These are phyloP conservation scores for Blastocystis sp. DNA, from an alignment of 352 stramenopile genomes.

Conservation along the genomic window DNA sequence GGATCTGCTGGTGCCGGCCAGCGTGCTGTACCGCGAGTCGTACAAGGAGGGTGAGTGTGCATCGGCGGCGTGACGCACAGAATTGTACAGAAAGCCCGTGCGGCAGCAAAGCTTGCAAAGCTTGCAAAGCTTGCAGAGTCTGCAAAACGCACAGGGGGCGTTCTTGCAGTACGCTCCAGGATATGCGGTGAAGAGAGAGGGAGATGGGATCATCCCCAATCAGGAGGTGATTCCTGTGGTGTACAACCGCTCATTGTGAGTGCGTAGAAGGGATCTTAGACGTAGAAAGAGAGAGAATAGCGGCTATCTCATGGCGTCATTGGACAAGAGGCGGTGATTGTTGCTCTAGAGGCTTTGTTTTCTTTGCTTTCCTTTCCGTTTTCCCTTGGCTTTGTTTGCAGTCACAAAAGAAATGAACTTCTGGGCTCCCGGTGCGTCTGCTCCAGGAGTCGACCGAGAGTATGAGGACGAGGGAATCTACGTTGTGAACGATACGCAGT, in stretches of 20 bases:
- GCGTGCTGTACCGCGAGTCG: not conserved
- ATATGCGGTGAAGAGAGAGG: too few species aligned
- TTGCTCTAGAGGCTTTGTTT: not conserved
- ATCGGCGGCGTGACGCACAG: not conserved
- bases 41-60: constrained; percentile 38
- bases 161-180: too few species aligned
- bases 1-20: constrained; percentile 37
- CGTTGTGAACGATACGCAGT: constrained; percentile 14
- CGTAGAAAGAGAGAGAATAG: not conserved
- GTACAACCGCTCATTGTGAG: too few species aligned
- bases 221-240: too few species aligned
- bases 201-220: too few species aligned
- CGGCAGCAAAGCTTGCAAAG: too few species aligned
- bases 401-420: constrained; percentile 26
- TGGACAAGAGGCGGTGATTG: not conserved
- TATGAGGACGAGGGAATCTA: constrained; percentile 50
- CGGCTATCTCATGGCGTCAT: not conserved
- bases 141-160: too few species aligned
- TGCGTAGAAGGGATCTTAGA: not conserved
- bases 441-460: constrained; percentile 35
- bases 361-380: not conserved
- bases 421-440: not conserved
- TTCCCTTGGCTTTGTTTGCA: not conserved
- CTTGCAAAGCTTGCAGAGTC: too few species aligned
- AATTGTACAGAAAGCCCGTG: not conserved